Evolutionary conservation across 1,139 yeast genomes (phyloP).

Genomic region (Hansenula anomala): DNA sequence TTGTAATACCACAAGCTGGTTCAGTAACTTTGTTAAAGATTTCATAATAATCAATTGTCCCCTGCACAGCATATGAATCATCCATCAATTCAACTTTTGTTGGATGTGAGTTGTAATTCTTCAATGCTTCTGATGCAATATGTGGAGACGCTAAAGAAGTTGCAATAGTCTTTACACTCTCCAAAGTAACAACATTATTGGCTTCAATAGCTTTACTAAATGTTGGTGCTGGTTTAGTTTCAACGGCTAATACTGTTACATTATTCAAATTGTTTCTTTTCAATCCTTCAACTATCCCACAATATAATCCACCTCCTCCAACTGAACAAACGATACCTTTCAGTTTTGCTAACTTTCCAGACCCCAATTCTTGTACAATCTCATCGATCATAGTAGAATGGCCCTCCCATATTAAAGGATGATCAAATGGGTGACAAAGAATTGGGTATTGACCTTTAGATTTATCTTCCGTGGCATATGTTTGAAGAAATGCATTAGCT

Average conservation of each 20-base stretch:
- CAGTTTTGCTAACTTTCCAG: constrained; percentile 27
- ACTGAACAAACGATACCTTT: constrained; percentile 58
- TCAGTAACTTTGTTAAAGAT: not conserved
- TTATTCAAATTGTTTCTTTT: constrained; percentile 30
- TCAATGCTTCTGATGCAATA: constrained; percentile 20
- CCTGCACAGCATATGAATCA: not conserved
- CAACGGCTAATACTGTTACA: constrained; percentile 47
- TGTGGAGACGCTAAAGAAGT: constrained; percentile 53
- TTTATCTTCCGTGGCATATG: not conserved
- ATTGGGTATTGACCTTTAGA: constrained; percentile 18
- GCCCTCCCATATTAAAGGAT: constrained; percentile 60
- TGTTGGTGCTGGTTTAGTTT: constrained; percentile 54
- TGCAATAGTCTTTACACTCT: constrained; percentile 47
- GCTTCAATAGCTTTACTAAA: constrained; percentile 38
- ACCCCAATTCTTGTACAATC: constrained; percentile 36
- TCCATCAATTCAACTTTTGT: not conserved
- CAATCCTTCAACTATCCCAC: constrained; percentile 53
- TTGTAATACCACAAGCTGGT: constrained; percentile 1
- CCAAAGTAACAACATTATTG: constrained; percentile 37
- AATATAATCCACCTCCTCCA: constrained; percentile 69
- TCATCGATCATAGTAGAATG: constrained; percentile 55
- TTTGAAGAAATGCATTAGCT: not conserved
- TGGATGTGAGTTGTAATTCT: not conserved
- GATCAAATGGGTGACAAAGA: constrained; percentile 64
- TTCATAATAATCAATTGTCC: not conserved